Percentiles rank a stretch among this genome's conserved stretches.
Conservation (phyloP, 1,139 yeast species). For the Debaryomyces sp. region DNA sequence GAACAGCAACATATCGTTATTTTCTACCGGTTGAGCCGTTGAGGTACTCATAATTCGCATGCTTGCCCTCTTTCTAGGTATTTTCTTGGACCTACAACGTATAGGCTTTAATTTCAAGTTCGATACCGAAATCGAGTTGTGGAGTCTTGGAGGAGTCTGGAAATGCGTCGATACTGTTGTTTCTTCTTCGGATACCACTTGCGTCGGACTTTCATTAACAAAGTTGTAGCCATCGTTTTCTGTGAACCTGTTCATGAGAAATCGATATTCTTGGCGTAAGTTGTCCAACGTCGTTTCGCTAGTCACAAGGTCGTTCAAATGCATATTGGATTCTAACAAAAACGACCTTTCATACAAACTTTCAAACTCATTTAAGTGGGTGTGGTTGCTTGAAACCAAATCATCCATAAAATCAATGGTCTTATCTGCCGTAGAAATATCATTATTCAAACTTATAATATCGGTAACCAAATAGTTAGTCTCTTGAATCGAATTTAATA, state of each 20-base stretch:
- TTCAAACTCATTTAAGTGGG: constrained; percentile 28
- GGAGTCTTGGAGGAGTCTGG: constrained; percentile 17
- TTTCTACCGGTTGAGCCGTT: constrained; percentile 39
- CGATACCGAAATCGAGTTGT: constrained; percentile 35
- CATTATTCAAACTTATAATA: constrained; percentile 23
- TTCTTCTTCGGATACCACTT: neutral
- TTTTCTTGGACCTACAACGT: constrained; percentile 34
- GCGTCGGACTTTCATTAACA: neutral
- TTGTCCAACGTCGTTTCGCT: constrained; percentile 54
- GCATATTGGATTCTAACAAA: constrained; percentile 38
- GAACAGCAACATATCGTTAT: constrained; percentile 11
- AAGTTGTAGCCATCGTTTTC: neutral
- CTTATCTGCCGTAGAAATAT: constrained; percentile 31
- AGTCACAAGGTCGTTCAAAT: constrained; percentile 36
- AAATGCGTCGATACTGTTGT: neutral
- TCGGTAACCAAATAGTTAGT: constrained; percentile 25
- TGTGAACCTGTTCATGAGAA: constrained; percentile 22
- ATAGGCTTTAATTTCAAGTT: constrained; percentile 45
- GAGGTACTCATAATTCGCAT: constrained; percentile 44
- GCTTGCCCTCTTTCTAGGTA: constrained; percentile 44
- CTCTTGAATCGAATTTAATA: constrained; percentile 25
- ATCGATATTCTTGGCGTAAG: constrained; percentile 49
- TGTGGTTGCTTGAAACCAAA: constrained; percentile 26
- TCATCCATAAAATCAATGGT: constrained; percentile 33
- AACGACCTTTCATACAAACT: constrained; percentile 36